A percentile compares a stretch with the other conserved stretches of the same genome.
Conservation (phyloP, 768 basidiomycete genomes). For the Lepiota subincarnata region DNA sequence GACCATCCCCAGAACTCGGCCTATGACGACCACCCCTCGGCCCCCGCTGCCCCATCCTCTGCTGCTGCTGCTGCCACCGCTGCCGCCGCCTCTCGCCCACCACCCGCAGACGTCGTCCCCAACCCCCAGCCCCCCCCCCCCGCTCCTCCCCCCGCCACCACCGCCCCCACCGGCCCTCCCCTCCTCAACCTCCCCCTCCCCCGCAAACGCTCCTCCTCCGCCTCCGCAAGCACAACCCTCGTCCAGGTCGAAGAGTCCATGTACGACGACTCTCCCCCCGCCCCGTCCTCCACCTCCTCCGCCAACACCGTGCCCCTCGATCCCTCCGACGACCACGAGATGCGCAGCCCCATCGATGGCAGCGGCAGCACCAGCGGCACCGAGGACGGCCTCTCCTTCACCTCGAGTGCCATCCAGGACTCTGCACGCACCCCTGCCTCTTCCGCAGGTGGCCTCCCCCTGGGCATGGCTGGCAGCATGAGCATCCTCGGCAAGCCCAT, state of each 20-base stretch:
- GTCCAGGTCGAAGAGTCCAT: slow-evolving; percentile 39
- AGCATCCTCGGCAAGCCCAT: slow-evolving; percentile 63
- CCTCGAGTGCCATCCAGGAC: slow-evolving; percentile 13
- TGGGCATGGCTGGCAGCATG: slow-evolving; percentile 38
- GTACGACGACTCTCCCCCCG: slow-evolving; percentile 30
- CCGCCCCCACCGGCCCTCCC: slow-evolving; percentile 36
- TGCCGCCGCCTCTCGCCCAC: slow-evolving; percentile 16
- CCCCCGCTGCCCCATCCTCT: neutral
- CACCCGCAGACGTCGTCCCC: slow-evolving; percentile 28
- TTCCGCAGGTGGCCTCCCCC: neutral
- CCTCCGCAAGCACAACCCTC: slow-evolving; percentile 33
- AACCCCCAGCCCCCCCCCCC: slow-evolving; percentile 28
- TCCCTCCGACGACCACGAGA: slow-evolving; percentile 57
- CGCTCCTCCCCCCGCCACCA: slow-evolving; percentile 15
- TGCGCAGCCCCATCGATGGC: slow-evolving; percentile 45
- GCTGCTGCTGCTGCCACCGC: slow-evolving; percentile 14
- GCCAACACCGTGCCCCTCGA: slow-evolving; percentile 34
- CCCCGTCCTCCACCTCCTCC: slow-evolving; percentile 4
- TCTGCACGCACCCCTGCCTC: slow-evolving; percentile 11
- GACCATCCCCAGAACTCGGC: slow-evolving; percentile 31
- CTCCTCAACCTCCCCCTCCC: slow-evolving; percentile 51
- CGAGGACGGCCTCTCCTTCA: slow-evolving; percentile 27
- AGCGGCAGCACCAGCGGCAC: slow-evolving; percentile 45
- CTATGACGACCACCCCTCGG: slow-evolving; percentile 26
- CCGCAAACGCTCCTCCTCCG: slow-evolving; percentile 64